phyloP scores from a whole-genome alignment of 2,329 filamentous ascomycete species.

The Sporothrix curviconia region DNA sequence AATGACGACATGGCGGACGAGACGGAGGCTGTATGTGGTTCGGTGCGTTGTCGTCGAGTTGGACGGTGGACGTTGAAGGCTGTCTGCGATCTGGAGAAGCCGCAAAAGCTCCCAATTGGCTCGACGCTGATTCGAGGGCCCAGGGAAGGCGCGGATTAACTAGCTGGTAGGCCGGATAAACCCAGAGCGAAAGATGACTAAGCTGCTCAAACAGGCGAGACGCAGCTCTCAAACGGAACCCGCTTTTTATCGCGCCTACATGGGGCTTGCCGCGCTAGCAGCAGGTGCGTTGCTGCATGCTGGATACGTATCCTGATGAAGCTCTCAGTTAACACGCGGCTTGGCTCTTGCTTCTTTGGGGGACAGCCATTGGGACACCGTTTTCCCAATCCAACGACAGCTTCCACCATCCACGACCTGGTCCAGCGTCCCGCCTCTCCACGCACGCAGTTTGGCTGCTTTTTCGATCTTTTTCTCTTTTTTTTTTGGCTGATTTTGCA shows the following conservation, averaged over 20 bases:
- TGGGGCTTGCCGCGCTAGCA: constrained; percentile 5
- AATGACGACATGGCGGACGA: constrained; percentile 49
- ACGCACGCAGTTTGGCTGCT: not conserved
- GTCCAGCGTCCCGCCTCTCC: not conserved
- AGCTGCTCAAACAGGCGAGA: not conserved
- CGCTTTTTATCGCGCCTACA: not conserved
- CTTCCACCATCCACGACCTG: not conserved
- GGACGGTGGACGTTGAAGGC: not conserved
- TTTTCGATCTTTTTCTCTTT: not conserved
- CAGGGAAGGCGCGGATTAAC: constrained; percentile 1
- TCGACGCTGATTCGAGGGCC: constrained; percentile 9
- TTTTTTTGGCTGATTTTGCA: not conserved
- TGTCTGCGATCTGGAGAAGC: constrained; percentile 1
- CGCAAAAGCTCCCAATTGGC: constrained; percentile 10
- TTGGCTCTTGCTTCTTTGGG: not conserved
- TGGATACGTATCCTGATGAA: constrained; percentile 19
- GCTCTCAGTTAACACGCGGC: constrained; percentile 11
- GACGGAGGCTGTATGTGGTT: not conserved
- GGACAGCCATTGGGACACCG: constrained; percentile 4
- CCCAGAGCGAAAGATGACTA: too few relatives aligned
- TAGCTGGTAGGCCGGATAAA: constrained; percentile 7
- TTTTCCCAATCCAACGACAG: constrained; percentile 19
- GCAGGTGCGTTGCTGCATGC: not conserved
- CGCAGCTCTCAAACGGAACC: not conserved
- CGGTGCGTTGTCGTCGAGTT: not conserved